Evolutionary conservation across 345 rosid species (phyloP).

Genomic region (Bruguiera sexangula): DNA sequence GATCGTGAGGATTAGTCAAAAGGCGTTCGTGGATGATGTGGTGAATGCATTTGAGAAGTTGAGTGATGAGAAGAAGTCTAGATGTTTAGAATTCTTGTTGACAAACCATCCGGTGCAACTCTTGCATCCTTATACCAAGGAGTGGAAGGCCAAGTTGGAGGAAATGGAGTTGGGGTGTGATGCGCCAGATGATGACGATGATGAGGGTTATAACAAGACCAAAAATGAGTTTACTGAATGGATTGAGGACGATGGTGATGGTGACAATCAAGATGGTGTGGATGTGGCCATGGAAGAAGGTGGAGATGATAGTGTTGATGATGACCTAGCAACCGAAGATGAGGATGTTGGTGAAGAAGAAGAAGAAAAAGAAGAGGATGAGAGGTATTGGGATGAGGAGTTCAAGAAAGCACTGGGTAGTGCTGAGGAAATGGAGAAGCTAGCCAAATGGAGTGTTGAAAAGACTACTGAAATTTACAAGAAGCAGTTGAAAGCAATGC

Average conservation of each 20-base stretch:
- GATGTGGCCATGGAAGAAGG: slow-evolving; percentile 41
- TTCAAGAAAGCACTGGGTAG: slow-evolving; percentile 57
- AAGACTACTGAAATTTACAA: slow-evolving; percentile 41
- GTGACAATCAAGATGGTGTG: slow-evolving; percentile 38
- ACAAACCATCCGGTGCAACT: slow-evolving; percentile 63
- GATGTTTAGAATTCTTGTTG: slow-evolving; percentile 74
- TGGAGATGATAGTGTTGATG: slow-evolving; percentile 25
- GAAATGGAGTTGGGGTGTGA: slow-evolving; percentile 96
- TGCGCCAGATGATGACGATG: slow-evolving; percentile 82
- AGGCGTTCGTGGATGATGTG: slow-evolving; percentile 93
- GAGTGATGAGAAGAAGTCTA: slow-evolving; percentile 67
- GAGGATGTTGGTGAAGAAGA: slow-evolving; percentile 52
- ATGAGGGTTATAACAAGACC: slow-evolving; percentile 24
- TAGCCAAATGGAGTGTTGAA: slow-evolving; percentile 60
- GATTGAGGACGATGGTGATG: slow-evolving; percentile 52
- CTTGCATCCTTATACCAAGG: slow-evolving; percentile 86
- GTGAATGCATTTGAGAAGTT: slow-evolving; percentile 74
- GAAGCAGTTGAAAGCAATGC: slow-evolving; percentile 48
- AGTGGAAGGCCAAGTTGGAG: slow-evolving; percentile 93
- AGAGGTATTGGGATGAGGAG: slow-evolving; percentile 62
- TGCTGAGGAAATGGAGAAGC: slow-evolving; percentile 72
- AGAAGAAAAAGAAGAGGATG: slow-evolving; percentile 20
- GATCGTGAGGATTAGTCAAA: slow-evolving; percentile 71
- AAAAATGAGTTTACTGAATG: slow-evolving; percentile 53
- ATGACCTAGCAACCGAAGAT: slow-evolving; percentile 16